phyloP scores from a whole-genome alignment of 495 filamentous ascomycete genomes.

The Penicillium flavigenum region DNA sequence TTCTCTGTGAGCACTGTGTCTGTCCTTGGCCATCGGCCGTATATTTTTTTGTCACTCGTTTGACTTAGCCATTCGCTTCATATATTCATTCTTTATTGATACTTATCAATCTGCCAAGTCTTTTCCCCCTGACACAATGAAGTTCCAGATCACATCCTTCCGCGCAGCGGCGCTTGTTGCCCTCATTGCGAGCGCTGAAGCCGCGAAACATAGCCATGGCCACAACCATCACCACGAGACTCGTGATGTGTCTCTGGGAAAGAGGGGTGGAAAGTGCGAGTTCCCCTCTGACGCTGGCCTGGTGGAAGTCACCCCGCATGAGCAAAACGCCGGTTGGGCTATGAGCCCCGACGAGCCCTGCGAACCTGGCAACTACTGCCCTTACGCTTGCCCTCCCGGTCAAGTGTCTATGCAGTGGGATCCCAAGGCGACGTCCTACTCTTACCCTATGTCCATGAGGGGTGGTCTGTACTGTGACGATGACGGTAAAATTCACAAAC shows the following conservation, averaged over 20 bases:
- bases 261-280: conserved; percentile 54
- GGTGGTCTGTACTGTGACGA: conserved; percentile 75
- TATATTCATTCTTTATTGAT: conserved; percentile 21
- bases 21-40: conserved; percentile 25
- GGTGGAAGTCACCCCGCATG: conserved; percentile 63
- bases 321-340: conserved; percentile 74
- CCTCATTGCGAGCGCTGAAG: conserved; percentile 56
- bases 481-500: conserved; percentile 65
- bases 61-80: conserved; percentile 20
- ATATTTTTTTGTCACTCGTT: conserved; percentile 29
- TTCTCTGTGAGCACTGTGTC: conserved; percentile 31
- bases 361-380: conserved; percentile 68
- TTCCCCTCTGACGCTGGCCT: conserved; percentile 70
- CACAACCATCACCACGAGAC: conserved; percentile 34
- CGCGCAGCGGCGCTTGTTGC: conserved; percentile 52
- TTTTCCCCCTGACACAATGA: conserved; percentile 33
- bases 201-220: conserved; percentile 37
- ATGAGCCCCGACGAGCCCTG: conserved; percentile 78
- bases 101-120: not conserved
- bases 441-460: conserved; percentile 70
- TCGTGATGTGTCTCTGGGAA: conserved; percentile 31
- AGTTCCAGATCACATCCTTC: conserved; percentile 30
- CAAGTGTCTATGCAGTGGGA: conserved; percentile 82
- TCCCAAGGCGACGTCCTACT: conserved; percentile 63
- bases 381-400: conserved; percentile 74